Percentiles rank a stretch among this genome's conserved stretches.
Evolutionary conservation across 495 filamentous ascomycete species (phyloP).

Genomic region (Tuber aestivum): DNA sequence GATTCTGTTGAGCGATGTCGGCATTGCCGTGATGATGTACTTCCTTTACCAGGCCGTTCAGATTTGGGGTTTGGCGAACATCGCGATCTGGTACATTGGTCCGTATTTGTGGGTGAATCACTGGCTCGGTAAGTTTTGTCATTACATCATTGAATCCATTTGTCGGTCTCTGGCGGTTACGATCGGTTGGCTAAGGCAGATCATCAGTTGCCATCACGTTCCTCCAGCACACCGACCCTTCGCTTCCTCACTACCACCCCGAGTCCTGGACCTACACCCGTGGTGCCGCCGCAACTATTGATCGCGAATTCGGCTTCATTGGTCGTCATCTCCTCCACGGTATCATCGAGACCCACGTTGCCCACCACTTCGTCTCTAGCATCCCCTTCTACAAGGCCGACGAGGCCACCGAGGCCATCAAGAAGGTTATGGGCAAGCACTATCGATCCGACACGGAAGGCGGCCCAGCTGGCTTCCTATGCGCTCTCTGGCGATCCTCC

Average conservation of each 20-base stretch:
- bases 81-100: constrained; percentile 87
- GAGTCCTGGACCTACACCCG: constrained; percentile 77
- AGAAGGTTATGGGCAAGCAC: constrained; percentile 72
- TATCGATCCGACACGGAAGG: constrained; percentile 63
- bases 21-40: constrained; percentile 55
- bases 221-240: constrained; percentile 84
- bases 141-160: not conserved
- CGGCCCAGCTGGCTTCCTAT: constrained; percentile 60
- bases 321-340: constrained; percentile 81
- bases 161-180: not conserved
- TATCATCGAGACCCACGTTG: constrained; percentile 86
- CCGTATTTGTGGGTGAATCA: constrained; percentile 99
- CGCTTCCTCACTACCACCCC: constrained; percentile 73
- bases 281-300: constrained; percentile 79
- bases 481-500: constrained; percentile 59
- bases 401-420: constrained; percentile 78
- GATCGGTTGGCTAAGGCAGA: constrained; percentile 5
- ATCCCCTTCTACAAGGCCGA: constrained; percentile 92
- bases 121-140: constrained; percentile 67
- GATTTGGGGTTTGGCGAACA: constrained; percentile 75
- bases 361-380: constrained; percentile 77
- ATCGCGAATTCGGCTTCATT: constrained; percentile 84
- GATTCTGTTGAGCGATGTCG: constrained; percentile 78
- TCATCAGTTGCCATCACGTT: constrained; percentile 70
- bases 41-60: constrained; percentile 57